Evolutionary conservation across 177 flowering plant genomes (phyloP).

Genomic region (Vitis hybrid): DNA sequence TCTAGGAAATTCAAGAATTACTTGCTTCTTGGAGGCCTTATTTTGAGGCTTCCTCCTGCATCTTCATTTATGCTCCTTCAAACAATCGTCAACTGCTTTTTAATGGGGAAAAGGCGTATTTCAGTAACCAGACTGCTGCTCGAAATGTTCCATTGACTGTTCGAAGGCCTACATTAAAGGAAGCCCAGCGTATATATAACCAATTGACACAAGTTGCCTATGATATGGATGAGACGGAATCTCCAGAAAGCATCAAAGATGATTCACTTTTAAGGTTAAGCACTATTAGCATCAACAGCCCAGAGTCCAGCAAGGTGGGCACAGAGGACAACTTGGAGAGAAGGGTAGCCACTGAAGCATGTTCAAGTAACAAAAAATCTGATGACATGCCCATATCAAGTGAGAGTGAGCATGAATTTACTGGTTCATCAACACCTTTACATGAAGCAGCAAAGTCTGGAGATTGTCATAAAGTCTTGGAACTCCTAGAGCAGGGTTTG

Average conservation of each 20-base stretch:
- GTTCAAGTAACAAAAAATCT: constrained; percentile 20
- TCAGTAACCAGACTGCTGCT: constrained; percentile 42
- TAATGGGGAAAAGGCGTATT: constrained; percentile 70
- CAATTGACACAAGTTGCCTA: constrained; percentile 50
- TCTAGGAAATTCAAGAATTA: constrained; percentile 78
- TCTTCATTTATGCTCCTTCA: constrained; percentile 78
- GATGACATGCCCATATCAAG: constrained; percentile 28
- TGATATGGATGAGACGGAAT: constrained; percentile 46
- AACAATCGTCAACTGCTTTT: constrained; percentile 70
- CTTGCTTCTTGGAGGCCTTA: constrained; percentile 83
- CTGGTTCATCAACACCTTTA: constrained; percentile 54
- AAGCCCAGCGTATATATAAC: constrained; percentile 66
- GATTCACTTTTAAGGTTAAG: constrained; percentile 13
- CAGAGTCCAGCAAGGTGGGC: constrained; percentile 20
- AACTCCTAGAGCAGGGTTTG: constrained; percentile 79
- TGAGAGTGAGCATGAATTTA: constrained; percentile 35
- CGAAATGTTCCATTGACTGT: constrained; percentile 70
- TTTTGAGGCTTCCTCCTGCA: constrained; percentile 68
- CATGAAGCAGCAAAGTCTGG: constrained; percentile 81
- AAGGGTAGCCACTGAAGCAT: constrained; percentile 25
- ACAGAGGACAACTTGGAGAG: constrained; percentile 16
- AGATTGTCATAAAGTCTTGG: constrained; percentile 47
- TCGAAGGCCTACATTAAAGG: constrained; percentile 88
- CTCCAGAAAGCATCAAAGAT: constrained; percentile 14
- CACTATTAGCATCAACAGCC: constrained; percentile 4